Conservation (phyloP, 305 asterid genomes). For the Salvia sclarea region DNA sequence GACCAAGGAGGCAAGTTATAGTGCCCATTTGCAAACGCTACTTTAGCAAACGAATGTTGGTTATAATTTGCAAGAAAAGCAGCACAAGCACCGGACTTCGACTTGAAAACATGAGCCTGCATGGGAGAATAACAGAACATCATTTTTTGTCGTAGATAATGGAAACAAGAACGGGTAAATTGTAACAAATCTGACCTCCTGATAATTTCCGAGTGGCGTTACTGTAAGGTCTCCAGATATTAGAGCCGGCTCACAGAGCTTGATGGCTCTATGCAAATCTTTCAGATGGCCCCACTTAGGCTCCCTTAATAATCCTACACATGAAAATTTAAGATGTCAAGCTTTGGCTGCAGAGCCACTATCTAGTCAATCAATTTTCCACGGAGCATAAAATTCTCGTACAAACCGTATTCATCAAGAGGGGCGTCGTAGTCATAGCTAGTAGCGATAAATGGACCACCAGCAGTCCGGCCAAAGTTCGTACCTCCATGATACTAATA, state of each 20-base stretch:
- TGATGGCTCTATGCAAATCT: conserved; percentile 96
- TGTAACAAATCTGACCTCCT: conserved; percentile 61
- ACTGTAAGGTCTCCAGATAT: conserved; percentile 66
- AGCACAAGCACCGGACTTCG: conserved; percentile 80
- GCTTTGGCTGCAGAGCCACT: conserved; percentile 10
- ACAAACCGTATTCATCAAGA: conserved; percentile 86
- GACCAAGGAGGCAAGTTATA: conserved; percentile 99
- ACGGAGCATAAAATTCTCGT: background rate
- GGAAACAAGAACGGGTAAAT: conserved; percentile 12
- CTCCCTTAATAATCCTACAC: conserved; percentile 72
- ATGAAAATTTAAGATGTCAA: conserved; percentile 14
- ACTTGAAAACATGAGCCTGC: conserved; percentile 89
- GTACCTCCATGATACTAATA: conserved; percentile 94
- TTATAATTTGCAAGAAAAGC: conserved; percentile 94
- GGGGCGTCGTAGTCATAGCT: conserved; percentile 99
- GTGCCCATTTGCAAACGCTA: conserved; percentile 68
- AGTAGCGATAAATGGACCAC: conserved; percentile 96
- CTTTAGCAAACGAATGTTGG: conserved; percentile 73
- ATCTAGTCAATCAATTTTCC: too few relatives aligned
- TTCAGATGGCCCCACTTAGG: conserved; percentile 99
- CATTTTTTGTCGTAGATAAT: conserved; percentile 13
- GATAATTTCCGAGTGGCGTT: conserved; percentile 81
- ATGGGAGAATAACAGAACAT: conserved; percentile 26
- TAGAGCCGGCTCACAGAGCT: conserved; percentile 94
- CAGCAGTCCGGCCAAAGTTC: conserved; percentile 94